phyloP scores from a whole-genome alignment of 2,329 filamentous ascomycete genomes.

The Clarireedia homoeocarpa region DNA sequence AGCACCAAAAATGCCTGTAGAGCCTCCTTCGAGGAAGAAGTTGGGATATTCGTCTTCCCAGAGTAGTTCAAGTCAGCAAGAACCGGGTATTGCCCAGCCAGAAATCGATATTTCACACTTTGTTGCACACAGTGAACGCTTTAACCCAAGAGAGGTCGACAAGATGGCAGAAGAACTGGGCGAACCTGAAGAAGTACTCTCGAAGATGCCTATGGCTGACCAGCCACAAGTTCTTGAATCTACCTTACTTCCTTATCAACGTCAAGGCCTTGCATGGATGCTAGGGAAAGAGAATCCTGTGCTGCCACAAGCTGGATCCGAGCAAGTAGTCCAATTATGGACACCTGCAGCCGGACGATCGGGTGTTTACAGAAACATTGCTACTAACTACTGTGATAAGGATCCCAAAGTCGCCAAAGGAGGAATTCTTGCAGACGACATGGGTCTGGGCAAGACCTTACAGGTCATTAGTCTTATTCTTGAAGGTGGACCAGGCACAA shows the following conservation, averaged over 20 bases:
- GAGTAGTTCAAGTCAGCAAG: conserved; percentile 11
- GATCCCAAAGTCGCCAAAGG: conserved; percentile 64
- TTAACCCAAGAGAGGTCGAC: conserved; percentile 61
- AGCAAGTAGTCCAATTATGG: conserved; percentile 71
- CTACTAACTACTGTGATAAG: conserved; percentile 58
- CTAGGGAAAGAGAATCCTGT: conserved; percentile 63
- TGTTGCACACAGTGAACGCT: conserved; percentile 55
- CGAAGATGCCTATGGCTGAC: conserved; percentile 61
- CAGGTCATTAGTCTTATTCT: conserved; percentile 77
- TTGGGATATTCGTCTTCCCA: conserved; percentile 21
- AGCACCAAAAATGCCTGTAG: conserved; percentile 47
- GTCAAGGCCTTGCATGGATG: conserved; percentile 75
- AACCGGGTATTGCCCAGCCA: conserved; percentile 12
- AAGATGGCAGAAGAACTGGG: conserved; percentile 54
- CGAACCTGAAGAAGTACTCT: conserved; percentile 53
- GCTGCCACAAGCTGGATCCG: conserved; percentile 49
- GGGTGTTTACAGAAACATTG: conserved; percentile 55
- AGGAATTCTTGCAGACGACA: conserved; percentile 84
- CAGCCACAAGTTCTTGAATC: conserved; percentile 61
- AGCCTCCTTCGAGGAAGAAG: conserved; percentile 36
- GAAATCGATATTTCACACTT: conserved; percentile 42
- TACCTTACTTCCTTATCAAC: conserved; percentile 70
- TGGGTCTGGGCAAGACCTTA: conserved; percentile 89
- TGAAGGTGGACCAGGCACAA: conserved; percentile 46
- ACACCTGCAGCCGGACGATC: conserved; percentile 39